Base-by-base conservation (phyloP, 2,329 filamentous ascomycete genomes). In the Neonectria sp. region DNA sequence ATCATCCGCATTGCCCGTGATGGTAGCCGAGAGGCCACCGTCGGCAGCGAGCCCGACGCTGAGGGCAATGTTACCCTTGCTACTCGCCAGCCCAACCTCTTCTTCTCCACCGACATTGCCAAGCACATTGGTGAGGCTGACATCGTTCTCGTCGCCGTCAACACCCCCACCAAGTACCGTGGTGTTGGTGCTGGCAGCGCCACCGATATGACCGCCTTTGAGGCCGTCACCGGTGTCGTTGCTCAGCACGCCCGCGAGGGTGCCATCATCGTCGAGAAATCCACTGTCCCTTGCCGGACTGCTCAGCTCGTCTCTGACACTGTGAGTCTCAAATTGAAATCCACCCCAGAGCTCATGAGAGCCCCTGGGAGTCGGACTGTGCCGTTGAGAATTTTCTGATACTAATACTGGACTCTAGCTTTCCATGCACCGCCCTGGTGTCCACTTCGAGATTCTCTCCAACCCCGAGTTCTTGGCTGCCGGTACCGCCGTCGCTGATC, bases 381-480 rank as follows among this genome's bases (percentile, higher is more conserved):
- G 12, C 6, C 12, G 4, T 17, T 40, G 8, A 12, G 11, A 33
- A 33, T 35, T 40, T 35, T 17, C 21, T 8, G n/a, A 51, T 37
- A 9, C 21, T 57, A 51, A 71, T 46, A 21, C 49, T n/a, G 24
- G 37, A 25, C 48, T 64, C 13, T 37, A 90, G 87, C 83, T 90
- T 71, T 82, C 85, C 57, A 84, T 86, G 71, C 87, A 89, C 73
- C 88, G 89, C 13, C 91, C 91, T 1, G 87, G 86, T 21, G 85
- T 90, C 13, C 86, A 87, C 68, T 95, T 95, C 76, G 91, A 95
- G 77, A 89, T 95, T 62, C 86, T 95, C 29, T 94, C 92, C 52
- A 95, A 95, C 80, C 93, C 93, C 6, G 93, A 95, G 78, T 95
- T 95, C 77, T 83, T 95, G 49, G 91, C 93, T 29, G 93, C 93